These are phyloP conservation scores for Paxillus rubicundulus DNA, from an alignment of 768 basidiomycete genomes.

Conservation along the genomic window DNA sequence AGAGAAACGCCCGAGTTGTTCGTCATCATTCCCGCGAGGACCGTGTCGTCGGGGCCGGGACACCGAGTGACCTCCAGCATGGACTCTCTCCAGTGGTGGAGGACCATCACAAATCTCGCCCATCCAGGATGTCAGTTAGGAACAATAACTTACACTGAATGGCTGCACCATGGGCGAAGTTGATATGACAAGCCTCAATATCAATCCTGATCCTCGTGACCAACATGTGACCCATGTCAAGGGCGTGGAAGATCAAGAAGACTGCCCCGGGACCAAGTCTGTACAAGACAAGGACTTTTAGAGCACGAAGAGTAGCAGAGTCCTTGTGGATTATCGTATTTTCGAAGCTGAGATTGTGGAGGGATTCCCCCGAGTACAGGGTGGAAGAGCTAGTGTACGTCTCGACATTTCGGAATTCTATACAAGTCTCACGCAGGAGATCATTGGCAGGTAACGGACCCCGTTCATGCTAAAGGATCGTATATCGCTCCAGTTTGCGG, in stretches of 20 bases:
- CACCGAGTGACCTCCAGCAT: neutral
- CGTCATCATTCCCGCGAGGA: neutral
- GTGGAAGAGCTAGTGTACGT: no score
- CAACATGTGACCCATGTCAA: neutral
- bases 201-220: neutral
- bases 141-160: neutral
- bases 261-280: neutral
- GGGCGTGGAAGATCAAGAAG: neutral
- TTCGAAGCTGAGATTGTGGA: neutral
- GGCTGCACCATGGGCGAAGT: neutral
- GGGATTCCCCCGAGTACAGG: neutral
- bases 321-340: neutral
- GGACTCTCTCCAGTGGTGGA: neutral
- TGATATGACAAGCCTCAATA: neutral
- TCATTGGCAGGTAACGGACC: constrained; percentile 47
- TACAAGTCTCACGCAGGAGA: neutral
- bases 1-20: no score
- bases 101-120: neutral
- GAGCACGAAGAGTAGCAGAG: neutral
- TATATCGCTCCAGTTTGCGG: constrained; percentile 53
- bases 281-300: neutral
- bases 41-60: neutral
- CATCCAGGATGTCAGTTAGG: neutral
- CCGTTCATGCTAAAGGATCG: constrained; percentile 53
- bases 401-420: no score